Percentiles rank a stretch among this genome's conserved stretches.
These are phyloP conservation scores for Acanthamoeba sp. DNA, from an alignment of 208 protist genomes.

Conservation along the genomic window DNA sequence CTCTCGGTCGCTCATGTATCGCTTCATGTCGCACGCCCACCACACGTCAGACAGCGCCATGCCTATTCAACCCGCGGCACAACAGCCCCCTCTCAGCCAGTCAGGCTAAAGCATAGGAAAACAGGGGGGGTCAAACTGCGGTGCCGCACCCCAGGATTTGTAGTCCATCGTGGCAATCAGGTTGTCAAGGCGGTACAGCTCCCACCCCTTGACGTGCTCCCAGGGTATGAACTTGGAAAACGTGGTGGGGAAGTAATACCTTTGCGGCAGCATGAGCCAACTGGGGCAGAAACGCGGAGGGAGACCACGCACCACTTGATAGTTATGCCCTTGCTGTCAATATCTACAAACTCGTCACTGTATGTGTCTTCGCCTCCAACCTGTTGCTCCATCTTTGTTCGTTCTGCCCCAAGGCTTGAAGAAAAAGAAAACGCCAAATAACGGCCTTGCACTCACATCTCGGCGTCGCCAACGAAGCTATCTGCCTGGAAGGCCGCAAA, in stretches of 20 bases:
- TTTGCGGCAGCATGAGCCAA: neutral
- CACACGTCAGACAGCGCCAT: constrained; percentile 12
- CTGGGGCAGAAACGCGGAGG: neutral
- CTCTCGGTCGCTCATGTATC: neutral
- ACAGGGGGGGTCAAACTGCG: neutral
- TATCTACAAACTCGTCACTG: constrained; percentile 30
- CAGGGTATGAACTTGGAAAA: neutral
- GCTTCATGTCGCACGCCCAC: constrained; percentile 30
- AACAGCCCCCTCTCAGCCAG: neutral
- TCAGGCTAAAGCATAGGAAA: neutral
- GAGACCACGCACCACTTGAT: neutral
- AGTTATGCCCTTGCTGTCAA: neutral
- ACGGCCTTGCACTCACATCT: neutral
- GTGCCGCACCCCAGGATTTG: neutral
- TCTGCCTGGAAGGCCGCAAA: neutral
- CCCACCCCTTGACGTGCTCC: constrained; percentile 36
- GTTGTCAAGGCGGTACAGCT: neutral
- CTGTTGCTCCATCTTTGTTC: neutral
- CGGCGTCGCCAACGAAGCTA: neutral
- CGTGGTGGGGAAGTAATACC: neutral
- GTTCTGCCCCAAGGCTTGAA: too few relatives aligned
- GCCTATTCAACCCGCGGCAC: neutral
- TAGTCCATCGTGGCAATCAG: neutral
- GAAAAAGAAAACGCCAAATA: too few relatives aligned
- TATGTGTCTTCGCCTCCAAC: neutral